Base-by-base conservation (phyloP, 208 protist genomes). In the Herpetomonas muscarum region DNA sequence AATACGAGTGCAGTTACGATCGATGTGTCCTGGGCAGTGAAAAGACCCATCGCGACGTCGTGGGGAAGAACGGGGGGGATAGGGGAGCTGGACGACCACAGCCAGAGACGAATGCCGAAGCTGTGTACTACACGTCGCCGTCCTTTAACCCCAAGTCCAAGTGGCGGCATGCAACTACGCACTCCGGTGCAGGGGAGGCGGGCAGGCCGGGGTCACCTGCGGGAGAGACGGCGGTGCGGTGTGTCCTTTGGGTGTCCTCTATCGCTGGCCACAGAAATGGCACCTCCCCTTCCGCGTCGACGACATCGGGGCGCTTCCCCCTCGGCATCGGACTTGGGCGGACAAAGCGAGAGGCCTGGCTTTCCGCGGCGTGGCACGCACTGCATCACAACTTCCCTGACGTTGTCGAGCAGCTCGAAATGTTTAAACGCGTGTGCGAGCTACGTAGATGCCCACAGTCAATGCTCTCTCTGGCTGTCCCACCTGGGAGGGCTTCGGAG, bases 1-100 rank as follows among this genome's bases (percentile, higher is more conserved):
- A 70, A 46, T 90, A 90, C 54, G 32, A 63, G 13, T 90, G 83
- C 57, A 26, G 12, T 29, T 90, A 90, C 63, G 31, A 29, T 13
- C 47, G 42, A 17, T 31, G 28, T 24, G 22, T 39, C 34, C 13
- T 6, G 9, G 34, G 13, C 34, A 6, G 6, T 39, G 34, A 6
- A 6, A 13, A 39, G 9, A 39, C 34, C 9, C n/a, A n/a, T n/a
- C n/a, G n/a, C n/a, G n/a, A n/a, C n/a, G n/a, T n/a, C n/a, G n/a
- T n/a, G n/a, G n/a, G n/a, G n/a, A n/a, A n/a, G n/a, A n/a, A n/a
- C n/a, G n/a, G n/a, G n/a, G n/a, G n/a, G n/a, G n/a, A n/a, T n/a
- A n/a, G n/a, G n/a, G n/a, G n/a, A n/a, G n/a, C n/a, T n/a, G n/a
- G n/a, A n/a, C n/a, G n/a, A n/a, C n/a, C n/a, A n/a, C n/a, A n/a